A percentile compares a stretch with the other conserved stretches of the same genome.
phyloP scores from a whole-genome alignment of 345 rosid species.

The Citrus medica region DNA sequence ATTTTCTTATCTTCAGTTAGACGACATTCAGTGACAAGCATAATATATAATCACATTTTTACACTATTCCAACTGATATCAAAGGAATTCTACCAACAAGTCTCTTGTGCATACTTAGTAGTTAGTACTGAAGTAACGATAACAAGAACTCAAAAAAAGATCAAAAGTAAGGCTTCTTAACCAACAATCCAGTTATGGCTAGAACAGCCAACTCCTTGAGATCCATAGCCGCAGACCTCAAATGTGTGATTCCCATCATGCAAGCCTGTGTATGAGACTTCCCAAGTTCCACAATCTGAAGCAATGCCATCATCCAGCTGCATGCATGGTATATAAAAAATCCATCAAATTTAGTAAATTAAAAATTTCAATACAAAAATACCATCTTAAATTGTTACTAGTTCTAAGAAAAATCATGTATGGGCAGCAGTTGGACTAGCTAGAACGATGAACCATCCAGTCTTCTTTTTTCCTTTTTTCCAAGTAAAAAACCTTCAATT shows the following conservation, averaged over 20 bases:
- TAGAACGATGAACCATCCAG: background rate
- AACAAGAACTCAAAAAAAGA: conserved; percentile 15
- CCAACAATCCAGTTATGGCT: conserved; percentile 79
- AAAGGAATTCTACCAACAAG: background rate
- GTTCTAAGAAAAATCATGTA: background rate
- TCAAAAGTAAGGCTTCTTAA: conserved; percentile 36
- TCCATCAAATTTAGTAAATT: background rate
- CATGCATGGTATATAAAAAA: conserved; percentile 18
- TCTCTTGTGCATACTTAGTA: background rate
- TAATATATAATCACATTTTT: background rate
- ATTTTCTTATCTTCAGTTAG: background rate
- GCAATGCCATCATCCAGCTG: conserved; percentile 66
- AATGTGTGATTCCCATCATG: conserved; percentile 77
- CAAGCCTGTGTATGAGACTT: conserved; percentile 50
- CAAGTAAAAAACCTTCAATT: background rate
- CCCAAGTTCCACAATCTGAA: conserved; percentile 51
- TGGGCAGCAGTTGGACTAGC: background rate
- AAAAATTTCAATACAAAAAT: background rate
- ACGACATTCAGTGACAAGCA: background rate
- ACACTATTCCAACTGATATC: background rate
- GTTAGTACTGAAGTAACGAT: background rate
- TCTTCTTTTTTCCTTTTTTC: background rate
- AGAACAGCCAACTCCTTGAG: conserved; percentile 53
- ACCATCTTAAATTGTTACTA: background rate
- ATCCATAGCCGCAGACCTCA: conserved; percentile 58